Percentiles rank a stretch among this genome's conserved stretches.
Evolutionary conservation across 257 asterid species (phyloP).

Genomic region (Solanum pennellii): DNA sequence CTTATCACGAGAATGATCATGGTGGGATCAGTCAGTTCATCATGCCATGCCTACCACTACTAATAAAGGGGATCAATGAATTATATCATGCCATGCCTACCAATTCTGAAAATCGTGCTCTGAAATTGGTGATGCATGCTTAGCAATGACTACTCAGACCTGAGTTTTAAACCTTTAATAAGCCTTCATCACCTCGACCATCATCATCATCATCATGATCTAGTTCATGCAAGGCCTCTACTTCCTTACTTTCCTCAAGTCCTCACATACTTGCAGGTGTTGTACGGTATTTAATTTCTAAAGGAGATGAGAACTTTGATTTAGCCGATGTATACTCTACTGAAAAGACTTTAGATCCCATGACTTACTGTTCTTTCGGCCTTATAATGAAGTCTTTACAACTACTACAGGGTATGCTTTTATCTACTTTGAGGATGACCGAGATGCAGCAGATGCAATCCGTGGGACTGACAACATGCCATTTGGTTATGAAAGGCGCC

Average conservation of each 20-base stretch:
- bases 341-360: neutral
- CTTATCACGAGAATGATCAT: slow-evolving; percentile 46
- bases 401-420: slow-evolving; percentile 70
- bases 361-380: neutral
- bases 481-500: slow-evolving; percentile 70
- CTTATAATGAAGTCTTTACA: slow-evolving; percentile 15
- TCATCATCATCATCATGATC: slow-evolving; percentile 24
- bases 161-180: slow-evolving; percentile 39
- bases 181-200: slow-evolving; percentile 23
- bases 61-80: slow-evolving; percentile 54
- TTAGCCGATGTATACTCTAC: slow-evolving; percentile 14
- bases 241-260: slow-evolving; percentile 73
- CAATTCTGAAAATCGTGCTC: slow-evolving; percentile 57
- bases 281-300: slow-evolving; percentile 38
- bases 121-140: slow-evolving; percentile 84
- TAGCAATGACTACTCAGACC: slow-evolving; percentile 58
- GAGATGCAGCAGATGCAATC: slow-evolving; percentile 87
- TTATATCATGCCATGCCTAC: slow-evolving; percentile 71
- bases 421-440: slow-evolving; percentile 87
- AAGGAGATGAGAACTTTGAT: slow-evolving; percentile 35
- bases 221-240: slow-evolving; percentile 71
- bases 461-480: slow-evolving; percentile 51
- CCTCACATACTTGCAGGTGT: slow-evolving; percentile 86
- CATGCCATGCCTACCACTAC: slow-evolving; percentile 65
- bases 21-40: slow-evolving; percentile 53